Evolutionary conservation across 352 stramenopile species (phyloP).

Genomic region (Pythium aquatile): DNA sequence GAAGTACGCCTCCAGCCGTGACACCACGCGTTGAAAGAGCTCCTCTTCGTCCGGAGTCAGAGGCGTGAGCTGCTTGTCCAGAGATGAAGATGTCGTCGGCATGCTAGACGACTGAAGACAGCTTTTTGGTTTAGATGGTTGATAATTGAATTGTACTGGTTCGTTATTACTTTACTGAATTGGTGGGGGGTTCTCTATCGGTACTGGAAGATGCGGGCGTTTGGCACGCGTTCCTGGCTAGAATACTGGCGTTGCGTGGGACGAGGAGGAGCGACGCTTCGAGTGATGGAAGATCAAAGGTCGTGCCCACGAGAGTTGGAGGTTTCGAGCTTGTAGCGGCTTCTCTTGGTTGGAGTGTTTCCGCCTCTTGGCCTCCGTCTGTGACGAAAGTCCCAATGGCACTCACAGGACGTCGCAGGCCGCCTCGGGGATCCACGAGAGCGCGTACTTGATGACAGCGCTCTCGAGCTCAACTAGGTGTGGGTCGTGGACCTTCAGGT

Average conservation of each 20-base stretch:
- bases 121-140: neutral
- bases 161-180: constrained; percentile 1
- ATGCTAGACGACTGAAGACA: constrained; percentile 8
- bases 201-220: constrained; percentile 4
- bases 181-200: constrained; percentile 1
- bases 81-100: constrained; percentile 14
- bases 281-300: neutral
- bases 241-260: neutral
- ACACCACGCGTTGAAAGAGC: constrained; percentile 29
- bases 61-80: constrained; percentile 26
- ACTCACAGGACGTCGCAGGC: constrained; percentile 52
- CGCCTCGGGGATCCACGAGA: constrained; percentile 35
- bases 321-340: neutral
- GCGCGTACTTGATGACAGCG: constrained; percentile 54
- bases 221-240: neutral
- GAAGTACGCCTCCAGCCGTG: constrained; percentile 36
- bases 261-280: neutral
- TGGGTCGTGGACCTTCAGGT: constrained; percentile 68
- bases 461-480: constrained; percentile 73
- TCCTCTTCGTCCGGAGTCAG: constrained; percentile 40
- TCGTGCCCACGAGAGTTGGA: neutral
- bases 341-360: neutral
- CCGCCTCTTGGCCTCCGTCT: constrained; percentile 2
- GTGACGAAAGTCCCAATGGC: neutral
- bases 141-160: constrained; percentile 4